A percentile compares a stretch with the other conserved stretches of the same genome.
Conservation (phyloP, 805 yeast species). For the Cyberlindnera nakhonratchasimensis region DNA sequence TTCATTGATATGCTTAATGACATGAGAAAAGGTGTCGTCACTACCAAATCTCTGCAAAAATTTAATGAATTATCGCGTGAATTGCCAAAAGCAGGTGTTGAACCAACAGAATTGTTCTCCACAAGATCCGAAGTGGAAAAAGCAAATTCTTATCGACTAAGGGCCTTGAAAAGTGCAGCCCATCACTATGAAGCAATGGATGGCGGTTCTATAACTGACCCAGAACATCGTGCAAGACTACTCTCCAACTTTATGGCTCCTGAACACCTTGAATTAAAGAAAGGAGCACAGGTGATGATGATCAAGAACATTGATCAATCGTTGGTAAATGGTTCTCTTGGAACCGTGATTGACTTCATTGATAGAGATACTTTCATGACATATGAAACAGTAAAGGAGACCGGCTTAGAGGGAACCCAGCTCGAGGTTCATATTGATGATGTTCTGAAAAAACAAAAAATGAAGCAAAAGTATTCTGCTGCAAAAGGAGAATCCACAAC, state of each 20-base stretch:
- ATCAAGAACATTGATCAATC: conserved; percentile 69
- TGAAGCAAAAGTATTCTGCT: not conserved
- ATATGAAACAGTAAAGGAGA: conserved; percentile 29
- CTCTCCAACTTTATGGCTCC: conserved; percentile 64
- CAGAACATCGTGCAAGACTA: conserved; percentile 40
- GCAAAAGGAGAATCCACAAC: not conserved
- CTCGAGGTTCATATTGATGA: conserved; percentile 2
- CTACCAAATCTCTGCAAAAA: conserved; percentile 43
- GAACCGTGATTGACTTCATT: conserved; percentile 59
- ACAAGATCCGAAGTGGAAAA: conserved; percentile 68
- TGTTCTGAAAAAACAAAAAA: not conserved
- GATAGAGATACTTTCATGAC: conserved; percentile 48
- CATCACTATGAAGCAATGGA: conserved; percentile 49
- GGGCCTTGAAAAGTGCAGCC: conserved; percentile 40
- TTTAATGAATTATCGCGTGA: conserved; percentile 53
- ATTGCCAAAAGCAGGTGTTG: conserved; percentile 53
- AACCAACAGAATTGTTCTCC: conserved; percentile 72
- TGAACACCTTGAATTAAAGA: conserved; percentile 49
- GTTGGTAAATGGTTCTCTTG: conserved; percentile 75
- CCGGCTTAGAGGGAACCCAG: conserved; percentile 20
- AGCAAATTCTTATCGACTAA: conserved; percentile 54
- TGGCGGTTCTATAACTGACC: conserved; percentile 45
- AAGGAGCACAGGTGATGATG: conserved; percentile 81
- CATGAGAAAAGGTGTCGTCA: conserved; percentile 60
- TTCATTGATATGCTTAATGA: conserved; percentile 75